phyloP scores from a whole-genome alignment of 139 green algal species.

The Tetradesmus obliquus region DNA sequence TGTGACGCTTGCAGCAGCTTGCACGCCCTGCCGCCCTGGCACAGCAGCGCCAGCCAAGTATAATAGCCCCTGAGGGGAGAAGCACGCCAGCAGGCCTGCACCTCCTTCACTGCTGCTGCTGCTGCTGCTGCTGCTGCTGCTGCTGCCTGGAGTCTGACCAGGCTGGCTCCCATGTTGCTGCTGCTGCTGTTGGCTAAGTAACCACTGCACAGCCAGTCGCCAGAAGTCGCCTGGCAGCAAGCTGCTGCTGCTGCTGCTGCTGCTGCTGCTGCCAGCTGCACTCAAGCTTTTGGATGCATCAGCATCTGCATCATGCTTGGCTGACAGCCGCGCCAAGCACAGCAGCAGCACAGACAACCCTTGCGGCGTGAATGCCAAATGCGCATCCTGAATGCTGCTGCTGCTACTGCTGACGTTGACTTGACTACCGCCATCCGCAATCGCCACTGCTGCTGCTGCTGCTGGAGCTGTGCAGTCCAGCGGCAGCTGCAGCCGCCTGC shows the following conservation, averaged over 20 bases:
- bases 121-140: background rate
- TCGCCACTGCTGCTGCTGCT: slow-evolving; percentile 13
- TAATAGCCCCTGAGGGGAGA: background rate
- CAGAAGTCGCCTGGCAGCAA: slow-evolving; percentile 16
- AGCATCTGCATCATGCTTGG: background rate
- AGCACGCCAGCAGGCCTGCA: background rate
- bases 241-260: background rate
- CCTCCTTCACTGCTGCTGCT: no score
- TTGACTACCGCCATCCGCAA: no score
- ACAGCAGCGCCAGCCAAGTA: slow-evolving; percentile 20
- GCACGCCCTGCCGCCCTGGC: background rate
- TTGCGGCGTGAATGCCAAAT: background rate
- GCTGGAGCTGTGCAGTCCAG: background rate
- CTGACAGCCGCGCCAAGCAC: background rate
- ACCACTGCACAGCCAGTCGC: background rate
- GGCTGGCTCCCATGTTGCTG: no score
- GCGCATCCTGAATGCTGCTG: background rate
- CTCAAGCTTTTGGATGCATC: no score
- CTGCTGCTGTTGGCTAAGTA: background rate
- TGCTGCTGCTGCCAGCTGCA: background rate
- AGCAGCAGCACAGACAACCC: slow-evolving; percentile 30
- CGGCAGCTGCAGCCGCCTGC: background rate
- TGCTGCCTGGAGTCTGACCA: no score
- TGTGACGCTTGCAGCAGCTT: no score
- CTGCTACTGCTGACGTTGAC: background rate